A percentile compares a stretch with the other conserved stretches of the same genome.
Evolutionary conservation across 129 eudicot genomes (phyloP).

Genomic region (Flaveria brownii): DNA sequence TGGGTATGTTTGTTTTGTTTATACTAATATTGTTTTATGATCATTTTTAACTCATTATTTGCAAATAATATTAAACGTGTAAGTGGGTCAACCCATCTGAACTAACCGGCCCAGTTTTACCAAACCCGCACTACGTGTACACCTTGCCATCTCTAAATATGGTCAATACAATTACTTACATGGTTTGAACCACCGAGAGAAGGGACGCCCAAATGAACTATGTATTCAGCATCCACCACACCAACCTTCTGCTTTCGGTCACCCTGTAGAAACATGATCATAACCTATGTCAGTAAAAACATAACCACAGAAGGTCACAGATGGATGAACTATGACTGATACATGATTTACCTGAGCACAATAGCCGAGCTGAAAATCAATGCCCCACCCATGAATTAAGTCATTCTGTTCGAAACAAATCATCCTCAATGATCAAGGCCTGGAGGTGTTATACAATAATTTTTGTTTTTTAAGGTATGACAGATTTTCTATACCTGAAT

Average conservation of each 20-base stretch:
- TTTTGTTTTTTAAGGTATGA: not conserved
- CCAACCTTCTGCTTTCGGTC: slow-evolving; percentile 80
- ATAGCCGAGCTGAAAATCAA: slow-evolving; percentile 87
- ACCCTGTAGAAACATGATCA: slow-evolving; percentile 51
- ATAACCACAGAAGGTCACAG: not conserved
- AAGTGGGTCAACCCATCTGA: not conserved
- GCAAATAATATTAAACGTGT: not conserved
- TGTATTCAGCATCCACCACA: slow-evolving; percentile 76
- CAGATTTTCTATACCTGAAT: slow-evolving; percentile 52
- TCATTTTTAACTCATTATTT: not conserved
- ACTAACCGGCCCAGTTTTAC: not conserved
- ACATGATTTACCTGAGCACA: slow-evolving; percentile 75
- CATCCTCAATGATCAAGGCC: slow-evolving; percentile 5
- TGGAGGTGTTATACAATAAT: too few species aligned
- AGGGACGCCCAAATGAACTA: slow-evolving; percentile 78
- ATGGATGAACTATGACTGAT: not conserved
- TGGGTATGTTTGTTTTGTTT: too few species aligned
- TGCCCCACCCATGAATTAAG: slow-evolving; percentile 95
- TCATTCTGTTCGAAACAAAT: slow-evolving; percentile 57
- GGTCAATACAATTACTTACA: slow-evolving; percentile 35
- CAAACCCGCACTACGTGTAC: not conserved
- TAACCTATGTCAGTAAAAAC: slow-evolving; percentile 1
- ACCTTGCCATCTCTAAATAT: not conserved
- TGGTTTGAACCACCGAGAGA: slow-evolving; percentile 68
- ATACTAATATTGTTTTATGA: not conserved